Evolutionary conservation across 805 yeast species (phyloP), one percentile per base, ranked within the genome.

Genomic region (Helenozyma rhizophorensis): DNA sequence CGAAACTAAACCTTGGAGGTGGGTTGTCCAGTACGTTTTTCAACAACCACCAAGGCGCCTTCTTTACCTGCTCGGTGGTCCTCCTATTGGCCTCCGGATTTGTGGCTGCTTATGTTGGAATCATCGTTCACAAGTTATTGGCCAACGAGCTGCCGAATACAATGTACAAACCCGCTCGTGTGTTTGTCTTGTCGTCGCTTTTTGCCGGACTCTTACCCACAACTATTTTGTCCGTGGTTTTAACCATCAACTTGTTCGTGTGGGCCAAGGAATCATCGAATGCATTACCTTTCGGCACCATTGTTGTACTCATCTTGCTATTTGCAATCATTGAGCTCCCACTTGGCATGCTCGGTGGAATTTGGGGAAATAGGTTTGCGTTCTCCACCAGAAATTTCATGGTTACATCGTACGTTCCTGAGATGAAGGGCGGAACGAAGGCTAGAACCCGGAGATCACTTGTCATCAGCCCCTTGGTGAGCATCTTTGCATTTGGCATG

Each of bases 261-360:
- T 83, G 89, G 86, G 81, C 81, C 2, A 72, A 78, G 45, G 80
- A 80, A 41, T 78, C 93, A 1, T 78, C 93, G 1, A 65, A 72
- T 30, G 88, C 90, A 0, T 62, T 85, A 27, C 95, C 95, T 10
- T 81, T 86, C 45, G 82, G 86, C 5, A 80, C 94, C 0, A 70
- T 86, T 14, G 57, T 82, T 6, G 69, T 75, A 1, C 54, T 86
- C 26, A 54, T 83, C n/a, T 42, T 70, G 7, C 56, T 80, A 32
- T 81, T 84, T 55, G 65, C 80, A 26, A 48, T 80, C 10, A 54
- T 83, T n/a, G 83, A 84, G 46, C 66, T 84, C 9, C 95, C 95
- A 2, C 62, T 87, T 33, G 81, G 89, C 7, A 39, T 83, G 9
- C 40, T 82, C 25, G 96, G 95, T n/a, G 90, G 87, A 2, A 58